Base-by-base conservation (phyloP, 805 yeast species). In the Sugiyamaella mastotermitis region DNA sequence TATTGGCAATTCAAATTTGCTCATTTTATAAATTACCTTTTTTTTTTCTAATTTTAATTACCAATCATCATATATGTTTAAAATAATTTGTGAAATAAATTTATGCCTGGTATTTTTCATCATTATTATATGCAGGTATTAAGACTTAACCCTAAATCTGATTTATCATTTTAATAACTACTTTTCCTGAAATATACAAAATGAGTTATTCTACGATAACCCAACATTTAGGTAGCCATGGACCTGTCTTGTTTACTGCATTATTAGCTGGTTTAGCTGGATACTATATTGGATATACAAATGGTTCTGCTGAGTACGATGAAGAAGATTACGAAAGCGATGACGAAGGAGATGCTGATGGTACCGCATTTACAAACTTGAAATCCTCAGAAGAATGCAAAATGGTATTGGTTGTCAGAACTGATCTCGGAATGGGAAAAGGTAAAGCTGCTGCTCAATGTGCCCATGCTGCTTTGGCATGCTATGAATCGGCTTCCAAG, bases 401-500 rank as follows among this genome's bases (percentile, higher is more conserved):
- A 52, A 82, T 90, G 95, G 87, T 92, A 0, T 65, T 92, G 18
- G 77, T 87, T 3, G 86, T 92, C 3, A 76, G 98, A 43, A 83
- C 80, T 20, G 98, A 92, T 57, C 65, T 92, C 44, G 80, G 77
- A 30, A 92, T 92, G 97, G 78, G 82, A 22, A 86, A 85, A 61
- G 99, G 99, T 16, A 92, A 92, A 57, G 80, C 84, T 2, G 97
- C 97, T 3, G 98, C 98, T 4, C 99, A 92, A 57, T 90, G 97
- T 60, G 80, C 87, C 26, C 99, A 92, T 64, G 98, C 98, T n/a
- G 94, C 97, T 0, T 69, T 92, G 23, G 88, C 92, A 0, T 77
- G 92, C 50, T 92, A 83, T 61, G 79, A 83, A 52, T 48, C 55
- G 18, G 66, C 75, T 1, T 71, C 68, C 4, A 66, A 70, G 3